Conservation (phyloP, 108 stramenopile genomes). For the Nannochloropsis granulata region DNA sequence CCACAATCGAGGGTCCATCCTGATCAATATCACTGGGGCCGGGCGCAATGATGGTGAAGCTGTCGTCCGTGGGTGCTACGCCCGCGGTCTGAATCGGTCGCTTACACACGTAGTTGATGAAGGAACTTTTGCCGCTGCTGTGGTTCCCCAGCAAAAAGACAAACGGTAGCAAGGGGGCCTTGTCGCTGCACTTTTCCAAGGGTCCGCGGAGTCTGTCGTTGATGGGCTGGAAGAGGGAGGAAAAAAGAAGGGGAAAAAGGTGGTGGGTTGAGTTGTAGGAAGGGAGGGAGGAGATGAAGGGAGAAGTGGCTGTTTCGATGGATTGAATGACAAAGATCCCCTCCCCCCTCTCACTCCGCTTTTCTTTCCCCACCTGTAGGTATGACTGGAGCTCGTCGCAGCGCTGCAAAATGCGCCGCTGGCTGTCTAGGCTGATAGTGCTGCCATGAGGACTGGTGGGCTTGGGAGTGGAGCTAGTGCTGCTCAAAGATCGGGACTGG, state of each 20-base stretch:
- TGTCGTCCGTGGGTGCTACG: slow-evolving; percentile 98
- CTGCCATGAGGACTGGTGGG: background rate
- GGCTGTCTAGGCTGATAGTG: background rate
- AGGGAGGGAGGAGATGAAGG: too few relatives aligned
- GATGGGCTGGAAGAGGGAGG: slow-evolving; percentile 21
- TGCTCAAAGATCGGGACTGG: too few relatives aligned
- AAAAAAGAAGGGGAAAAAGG: too few relatives aligned
- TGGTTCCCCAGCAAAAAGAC: slow-evolving; percentile 96
- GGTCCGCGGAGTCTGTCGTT: slow-evolving; percentile 40
- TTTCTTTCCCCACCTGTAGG: background rate
- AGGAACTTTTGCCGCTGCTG: slow-evolving; percentile 68
- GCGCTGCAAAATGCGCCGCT: background rate
- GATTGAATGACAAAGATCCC: too few relatives aligned
- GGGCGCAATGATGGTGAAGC: slow-evolving; percentile 92
- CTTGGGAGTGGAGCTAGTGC: too few relatives aligned
- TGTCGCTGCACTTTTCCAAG: slow-evolving; percentile 30
- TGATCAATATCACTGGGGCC: slow-evolving; percentile 77
- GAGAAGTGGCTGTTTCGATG: too few relatives aligned
- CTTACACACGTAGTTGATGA: slow-evolving; percentile 86
- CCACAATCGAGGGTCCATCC: slow-evolving; percentile 69
- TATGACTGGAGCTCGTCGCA: background rate
- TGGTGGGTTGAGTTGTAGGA: too few relatives aligned
- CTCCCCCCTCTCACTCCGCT: too few relatives aligned
- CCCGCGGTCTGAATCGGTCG: slow-evolving; percentile 85
- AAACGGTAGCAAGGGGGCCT: slow-evolving; percentile 65